Conservation (phyloP, 345 rosid species). For the Camelina neglecta region DNA sequence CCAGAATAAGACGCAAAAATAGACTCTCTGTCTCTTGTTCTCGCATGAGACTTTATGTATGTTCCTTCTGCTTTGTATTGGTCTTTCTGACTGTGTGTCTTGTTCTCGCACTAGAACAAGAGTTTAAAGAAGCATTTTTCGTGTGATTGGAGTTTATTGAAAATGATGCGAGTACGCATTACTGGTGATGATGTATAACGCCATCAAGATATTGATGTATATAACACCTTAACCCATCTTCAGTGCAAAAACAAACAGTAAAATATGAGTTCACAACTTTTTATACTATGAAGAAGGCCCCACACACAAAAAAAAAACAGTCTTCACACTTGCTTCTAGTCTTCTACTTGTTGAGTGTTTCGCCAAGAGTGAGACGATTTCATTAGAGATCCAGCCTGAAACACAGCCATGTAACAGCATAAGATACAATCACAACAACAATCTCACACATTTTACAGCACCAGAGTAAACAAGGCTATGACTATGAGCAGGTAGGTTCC, state of each 20-base stretch:
- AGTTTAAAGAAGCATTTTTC: neutral
- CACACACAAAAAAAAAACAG: neutral
- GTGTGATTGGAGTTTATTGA: neutral
- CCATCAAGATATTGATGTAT: neutral
- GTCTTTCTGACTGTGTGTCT: too few relatives aligned
- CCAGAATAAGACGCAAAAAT: too few relatives aligned
- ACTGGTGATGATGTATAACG: neutral
- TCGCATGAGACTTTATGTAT: too few relatives aligned
- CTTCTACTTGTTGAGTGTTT: neutral
- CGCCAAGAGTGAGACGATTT: neutral
- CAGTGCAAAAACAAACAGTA: neutral
- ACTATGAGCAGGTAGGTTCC: neutral
- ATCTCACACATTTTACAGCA: neutral
- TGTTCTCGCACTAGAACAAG: neutral
- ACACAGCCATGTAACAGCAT: neutral
- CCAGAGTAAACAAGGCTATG: too few relatives aligned
- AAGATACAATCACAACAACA: too few relatives aligned
- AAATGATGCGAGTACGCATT: neutral
- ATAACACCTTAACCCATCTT: neutral
- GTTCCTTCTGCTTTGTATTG: too few relatives aligned
- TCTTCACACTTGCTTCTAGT: neutral
- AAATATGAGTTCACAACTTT: neutral
- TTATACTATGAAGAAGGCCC: neutral
- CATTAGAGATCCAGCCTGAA: neutral
- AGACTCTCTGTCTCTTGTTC: too few relatives aligned